Base-by-base conservation (phyloP, 768 basidiomycete species). In the Boletus barrowsii region DNA sequence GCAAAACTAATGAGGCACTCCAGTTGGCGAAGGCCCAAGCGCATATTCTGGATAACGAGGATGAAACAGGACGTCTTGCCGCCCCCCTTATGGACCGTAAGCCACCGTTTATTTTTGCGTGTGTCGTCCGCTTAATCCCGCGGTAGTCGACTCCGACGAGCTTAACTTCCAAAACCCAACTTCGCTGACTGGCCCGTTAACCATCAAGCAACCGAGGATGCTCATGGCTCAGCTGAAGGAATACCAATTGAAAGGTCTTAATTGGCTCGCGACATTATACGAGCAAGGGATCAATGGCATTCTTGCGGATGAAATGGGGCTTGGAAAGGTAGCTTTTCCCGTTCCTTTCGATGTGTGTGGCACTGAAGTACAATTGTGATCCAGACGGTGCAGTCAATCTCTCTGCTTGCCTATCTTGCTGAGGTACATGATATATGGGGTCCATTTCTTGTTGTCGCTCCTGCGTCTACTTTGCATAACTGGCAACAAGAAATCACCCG, bases 281-380 rank as follows among this genome's bases (percentile, higher is more conserved):
- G 97, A 98, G 68, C 96, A 98, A 71, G 97, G 97, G 42, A 98
- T 98, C 79, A 99, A 99, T 66, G 97, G 97, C 45, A 99, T 99
- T 63, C 81, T 99, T 20, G 97, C 97, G 3, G 97, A 99, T 68
- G 97, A 99, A 74, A 98, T 98, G 96, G 94, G 94, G 73, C 82
- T 93, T 10, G 90, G 90, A 59, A 93, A 93, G 80, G 90, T 84
- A 54, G 35, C 10, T n/a, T 43, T 20, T 36, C 20, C 5, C 4
- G 72, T 58, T 26, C 37, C 20, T 37, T 48, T 37, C 8, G 54
- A 22, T 59, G 46, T 49, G 22, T 9, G 24, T 39, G 11, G 17
- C 10, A 17, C 39, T 40, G 33, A 33, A 10, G 13, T n/a, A 47
- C 22, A 29, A 45, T 26, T 54, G 18, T 55, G 41, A 40, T 55